Base-by-base conservation (phyloP, 768 basidiomycete species). In the Udeniomyces megalosporus region DNA sequence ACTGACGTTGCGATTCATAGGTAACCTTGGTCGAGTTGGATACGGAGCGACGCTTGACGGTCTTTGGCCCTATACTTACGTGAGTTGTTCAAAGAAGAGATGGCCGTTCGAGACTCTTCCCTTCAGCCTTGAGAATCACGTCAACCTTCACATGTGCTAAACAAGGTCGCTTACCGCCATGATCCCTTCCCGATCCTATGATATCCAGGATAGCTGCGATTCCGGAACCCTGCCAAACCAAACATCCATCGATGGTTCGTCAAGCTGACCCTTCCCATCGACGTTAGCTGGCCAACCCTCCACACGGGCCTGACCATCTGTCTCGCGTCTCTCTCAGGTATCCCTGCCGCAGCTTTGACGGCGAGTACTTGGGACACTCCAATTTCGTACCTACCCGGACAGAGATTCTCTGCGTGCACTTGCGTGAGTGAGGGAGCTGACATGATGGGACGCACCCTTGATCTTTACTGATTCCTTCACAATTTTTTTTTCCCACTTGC, bases 291-390 rank as follows among this genome's bases (percentile, higher is more conserved):
- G 14, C 24, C 1, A 22, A 12, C 22, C 3, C 4, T 29, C 7
- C 3, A 70, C 77, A 90, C n/a, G 93, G 92, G n/a, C 90, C 90
- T 1, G 77, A 80, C n/a, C 73, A n/a, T n/a, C n/a, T n/a, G n/a
- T n/a, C n/a, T n/a, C n/a, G n/a, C n/a, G 73, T 75, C 88, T 0
- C 54, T 82, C 45, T 79, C 84, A n/a, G 83, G 70, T 6, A 69
- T 70, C 1, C 91, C 91, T 1, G 61, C 68, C 15, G 79, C 83
- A 3, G 84, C 87, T 6, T 75, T 78, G 8, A 74, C 75, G 14
- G 77, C 78, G 53, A 52, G 45, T 29, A 51, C 26, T 69, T 76
- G 2, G 68, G 69, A 24, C 74, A 79, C 51, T 77, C 76, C 59
- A 78, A 76, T 12, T 74, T 96, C 28, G 0, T 95, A 78, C 72